Evolutionary conservation across 257 asterid genomes (phyloP).

Genomic region (Jaltomata sinuosa): DNA sequence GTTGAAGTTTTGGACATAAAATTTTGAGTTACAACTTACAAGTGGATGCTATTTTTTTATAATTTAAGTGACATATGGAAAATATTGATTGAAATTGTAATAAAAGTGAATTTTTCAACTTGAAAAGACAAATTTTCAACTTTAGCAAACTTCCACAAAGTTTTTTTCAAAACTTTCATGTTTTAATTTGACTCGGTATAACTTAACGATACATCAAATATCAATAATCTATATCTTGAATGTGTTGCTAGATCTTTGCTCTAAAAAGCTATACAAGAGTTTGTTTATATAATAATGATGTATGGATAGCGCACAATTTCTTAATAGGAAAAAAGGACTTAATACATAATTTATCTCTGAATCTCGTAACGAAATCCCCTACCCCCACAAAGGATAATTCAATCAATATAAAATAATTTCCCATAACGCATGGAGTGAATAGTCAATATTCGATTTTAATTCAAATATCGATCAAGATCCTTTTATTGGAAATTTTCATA

Average conservation of each 20-base stretch:
- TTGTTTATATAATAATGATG: neutral
- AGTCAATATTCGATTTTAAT: neutral
- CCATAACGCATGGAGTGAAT: neutral
- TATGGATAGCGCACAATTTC: neutral
- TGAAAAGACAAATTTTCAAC: neutral
- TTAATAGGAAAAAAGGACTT: neutral
- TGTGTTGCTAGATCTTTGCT: no score
- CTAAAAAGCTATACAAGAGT: no score
- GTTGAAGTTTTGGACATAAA: neutral
- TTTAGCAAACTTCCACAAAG: neutral
- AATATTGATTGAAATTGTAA: neutral
- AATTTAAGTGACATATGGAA: neutral
- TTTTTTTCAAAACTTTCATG: neutral
- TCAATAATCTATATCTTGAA: no score
- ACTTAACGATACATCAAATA: no score
- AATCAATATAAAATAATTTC: neutral
- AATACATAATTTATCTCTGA: no score
- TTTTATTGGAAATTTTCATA: neutral
- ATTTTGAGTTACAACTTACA: neutral
- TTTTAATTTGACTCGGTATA: no score
- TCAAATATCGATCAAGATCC: neutral
- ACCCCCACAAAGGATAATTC: neutral
- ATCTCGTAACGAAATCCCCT: no score
- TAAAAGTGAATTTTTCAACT: neutral
- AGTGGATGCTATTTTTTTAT: neutral